Evolutionary conservation across 1,284 basidiomycete genomes (phyloP), one percentile per base, ranked within the genome.

Genomic region (Leccinum fuscescens): DNA sequence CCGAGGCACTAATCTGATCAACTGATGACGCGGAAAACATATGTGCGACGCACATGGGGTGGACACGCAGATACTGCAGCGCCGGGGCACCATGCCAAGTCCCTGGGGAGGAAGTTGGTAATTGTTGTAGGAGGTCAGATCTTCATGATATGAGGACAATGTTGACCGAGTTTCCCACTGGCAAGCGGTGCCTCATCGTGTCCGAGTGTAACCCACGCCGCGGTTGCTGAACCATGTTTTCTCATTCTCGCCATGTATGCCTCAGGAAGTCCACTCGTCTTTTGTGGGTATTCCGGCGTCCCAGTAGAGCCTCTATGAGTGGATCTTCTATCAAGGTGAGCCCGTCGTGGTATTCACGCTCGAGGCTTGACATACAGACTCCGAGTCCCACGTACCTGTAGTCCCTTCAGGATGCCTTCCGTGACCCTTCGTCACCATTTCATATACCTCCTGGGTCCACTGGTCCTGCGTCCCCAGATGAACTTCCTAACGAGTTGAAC

Each of bases 351-450:
- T 15, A 9, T 50, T 4, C 15, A 17, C 22, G 20, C 12, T 8
- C 6, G 17, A 44, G 17, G 17, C 51, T 39, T 39, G 54, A 55
- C 20, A 12, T 37, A 15, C 7, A 31, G 22, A 48, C 14, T 15
- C 20, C 20, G 20, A 20, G 20, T 20, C 15, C 33, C 17, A 46
- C 44, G 48, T 24, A 24, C n/a, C n/a, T 14, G 29, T 53, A 84
- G 82, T 77, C 74, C 29, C 78, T 89, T 3, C 84, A 81, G 68
- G 80, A 80, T 12, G 81, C 82, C 11, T 90, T 89, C 67, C 79
- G 80, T n/a, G 83, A 89, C 63, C 84, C 85, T 0, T 75, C 78
- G 1, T 88, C 88, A 2, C 88, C 88, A 11, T 89, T 82, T 67
- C 79, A 89, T 64, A 77, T 89, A 46, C 76, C 82, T 3, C 84